phyloP scores from a whole-genome alignment of 495 filamentous ascomycete genomes.

The Tricharina praecox region DNA sequence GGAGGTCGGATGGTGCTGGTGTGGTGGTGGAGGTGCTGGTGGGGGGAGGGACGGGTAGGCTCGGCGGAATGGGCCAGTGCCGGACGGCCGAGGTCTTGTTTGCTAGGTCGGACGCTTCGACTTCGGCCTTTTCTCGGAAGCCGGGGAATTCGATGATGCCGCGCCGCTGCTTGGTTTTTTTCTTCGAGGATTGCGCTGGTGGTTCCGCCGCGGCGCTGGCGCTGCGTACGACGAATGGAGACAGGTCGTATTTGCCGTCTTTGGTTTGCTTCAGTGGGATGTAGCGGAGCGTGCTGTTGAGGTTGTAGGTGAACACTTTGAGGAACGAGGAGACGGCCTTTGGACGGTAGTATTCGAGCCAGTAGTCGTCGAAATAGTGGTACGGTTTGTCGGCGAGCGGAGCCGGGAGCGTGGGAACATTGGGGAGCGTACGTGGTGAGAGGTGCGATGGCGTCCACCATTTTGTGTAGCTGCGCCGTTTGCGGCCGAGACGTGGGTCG shows the following conservation, averaged over 20 bases:
- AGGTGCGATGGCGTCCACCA: slow-evolving; percentile 78
- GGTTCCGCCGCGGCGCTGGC: slow-evolving; percentile 27
- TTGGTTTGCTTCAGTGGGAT: slow-evolving; percentile 47
- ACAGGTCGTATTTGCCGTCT: slow-evolving; percentile 58
- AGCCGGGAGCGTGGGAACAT: slow-evolving; percentile 16
- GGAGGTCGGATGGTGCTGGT: slow-evolving; percentile 9
- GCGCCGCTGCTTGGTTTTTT: slow-evolving; percentile 27
- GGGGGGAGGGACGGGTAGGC: neutral
- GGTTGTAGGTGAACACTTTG: slow-evolving; percentile 77
- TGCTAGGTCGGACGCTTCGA: neutral
- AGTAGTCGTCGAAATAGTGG: slow-evolving; percentile 76
- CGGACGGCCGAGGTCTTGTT: too few relatives aligned
- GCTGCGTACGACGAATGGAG: slow-evolving; percentile 62
- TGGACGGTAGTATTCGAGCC: slow-evolving; percentile 95
- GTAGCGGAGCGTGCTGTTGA: slow-evolving; percentile 73
- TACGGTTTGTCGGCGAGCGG: slow-evolving; percentile 40
- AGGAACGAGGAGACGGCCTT: slow-evolving; percentile 64
- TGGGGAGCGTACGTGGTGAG: slow-evolving; percentile 35
- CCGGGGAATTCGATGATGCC: slow-evolving; percentile 11
- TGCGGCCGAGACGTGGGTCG: slow-evolving; percentile 51
- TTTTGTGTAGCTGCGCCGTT: slow-evolving; percentile 48
- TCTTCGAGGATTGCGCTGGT: slow-evolving; percentile 26
- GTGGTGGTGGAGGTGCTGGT: slow-evolving; percentile 6
- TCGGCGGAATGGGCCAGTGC: too few relatives aligned
- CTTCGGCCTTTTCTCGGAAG: neutral